A percentile compares a stretch with the other conserved stretches of the same genome.
phyloP scores from a whole-genome alignment of 495 filamentous ascomycete species.

The Platismatia glauca region DNA sequence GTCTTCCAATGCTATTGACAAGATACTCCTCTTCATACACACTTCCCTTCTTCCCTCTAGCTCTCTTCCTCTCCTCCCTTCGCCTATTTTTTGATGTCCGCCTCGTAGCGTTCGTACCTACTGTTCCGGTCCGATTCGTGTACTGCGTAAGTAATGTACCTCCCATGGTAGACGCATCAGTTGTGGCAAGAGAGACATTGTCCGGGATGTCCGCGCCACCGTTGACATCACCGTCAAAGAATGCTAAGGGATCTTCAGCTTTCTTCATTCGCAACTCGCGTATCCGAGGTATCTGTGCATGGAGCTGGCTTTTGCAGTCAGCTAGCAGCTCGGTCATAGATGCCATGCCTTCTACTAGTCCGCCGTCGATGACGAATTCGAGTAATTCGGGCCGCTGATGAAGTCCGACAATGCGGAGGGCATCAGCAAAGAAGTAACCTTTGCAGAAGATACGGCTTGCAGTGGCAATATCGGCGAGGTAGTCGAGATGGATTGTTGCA shows the following conservation, averaged over 20 bases:
- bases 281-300: conserved; percentile 76
- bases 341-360: conserved; percentile 67
- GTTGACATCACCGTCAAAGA: conserved; percentile 57
- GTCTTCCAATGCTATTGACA: conserved; percentile 70
- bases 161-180: conserved; percentile 64
- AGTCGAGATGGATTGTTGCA: conserved; percentile 69
- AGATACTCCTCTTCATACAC: conserved; percentile 98
- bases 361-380: conserved; percentile 57
- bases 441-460: conserved; percentile 69
- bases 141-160: conserved; percentile 82
- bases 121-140: conserved; percentile 54
- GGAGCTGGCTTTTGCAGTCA: conserved; percentile 78
- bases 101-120: conserved; percentile 59
- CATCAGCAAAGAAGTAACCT: conserved; percentile 75
- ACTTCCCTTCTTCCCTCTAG: conserved; percentile 86
- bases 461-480: conserved; percentile 58
- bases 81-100: conserved; percentile 75
- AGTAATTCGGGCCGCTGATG: conserved; percentile 41
- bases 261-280: conserved; percentile 72
- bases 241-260: conserved; percentile 67
- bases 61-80: conserved; percentile 88
- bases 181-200: conserved; percentile 83
- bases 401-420: conserved; percentile 57
- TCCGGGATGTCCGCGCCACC: conserved; percentile 66
- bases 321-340: conserved; percentile 79